Base-by-base conservation (phyloP, 495 filamentous ascomycete species). In the Penicillium coffeae region DNA sequence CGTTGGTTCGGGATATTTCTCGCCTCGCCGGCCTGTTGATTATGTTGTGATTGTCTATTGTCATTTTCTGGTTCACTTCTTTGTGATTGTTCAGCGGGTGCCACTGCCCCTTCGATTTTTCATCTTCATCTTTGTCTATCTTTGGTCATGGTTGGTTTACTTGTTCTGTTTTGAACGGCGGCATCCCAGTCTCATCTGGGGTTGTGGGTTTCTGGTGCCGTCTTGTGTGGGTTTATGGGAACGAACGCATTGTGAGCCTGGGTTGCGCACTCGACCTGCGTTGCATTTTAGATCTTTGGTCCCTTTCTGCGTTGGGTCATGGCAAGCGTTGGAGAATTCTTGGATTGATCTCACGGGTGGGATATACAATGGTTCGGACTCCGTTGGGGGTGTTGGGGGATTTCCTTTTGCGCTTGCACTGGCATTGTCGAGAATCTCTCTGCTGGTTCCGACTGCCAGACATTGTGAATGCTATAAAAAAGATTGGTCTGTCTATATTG, bases 221-320 rank as follows among this genome's bases (percentile, higher is more conserved):
- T 50, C 48, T 60, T 44, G 49, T 65, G 48, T 50, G 57, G 57
- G 45, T 54, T 56, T 63, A 50, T 48, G 43, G 25, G 25, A 30
- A 43, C 55, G 44, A 51, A 54, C 47, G 53, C 54, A 59, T 50
- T 56, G 56, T 51, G 50, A 57, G 55, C 55, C 47, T 54, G 51
- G 55, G 47, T 54, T 58, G 54, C 42, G 48, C 52, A 56, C 59
- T 69, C 60, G 59, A 60, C 54, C 59, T 56, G 47, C 52, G 55
- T 68, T 66, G 64, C 69, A 68, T 71, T 70, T 63, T 72, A 77
- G 74, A 76, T 65, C 65, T 68, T 68, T 66, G 58, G 42, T 71
- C 61, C 56, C 64, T 63, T 61, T 69, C 58, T 67, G 70, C 68
- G 59, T 70, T 68, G 53, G 62, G 62, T 63, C 65, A 64, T 61